phyloP scores from a whole-genome alignment of 2,329 filamentous ascomycete species.

The Cladosporium colombiae region DNA sequence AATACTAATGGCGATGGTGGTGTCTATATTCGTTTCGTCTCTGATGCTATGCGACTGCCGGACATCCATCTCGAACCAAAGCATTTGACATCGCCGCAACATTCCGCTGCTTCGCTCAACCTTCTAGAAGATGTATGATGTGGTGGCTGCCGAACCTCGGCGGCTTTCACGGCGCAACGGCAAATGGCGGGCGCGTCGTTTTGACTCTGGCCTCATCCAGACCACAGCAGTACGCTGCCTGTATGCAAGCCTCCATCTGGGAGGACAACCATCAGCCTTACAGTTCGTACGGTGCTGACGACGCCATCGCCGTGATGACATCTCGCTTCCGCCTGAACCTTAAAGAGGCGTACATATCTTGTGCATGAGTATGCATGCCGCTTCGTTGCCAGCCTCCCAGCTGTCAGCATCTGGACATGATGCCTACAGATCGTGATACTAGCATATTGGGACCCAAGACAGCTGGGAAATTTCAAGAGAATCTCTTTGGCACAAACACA shows the following conservation, averaged over 20 bases:
- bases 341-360: background rate
- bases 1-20: background rate
- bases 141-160: background rate
- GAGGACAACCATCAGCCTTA: slow-evolving; percentile 9
- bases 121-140: slow-evolving; percentile 8
- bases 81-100: background rate
- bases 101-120: background rate
- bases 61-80: background rate
- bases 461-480: background rate
- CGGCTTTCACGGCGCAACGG: background rate
- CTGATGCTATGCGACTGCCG: background rate
- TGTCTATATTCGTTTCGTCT: background rate
- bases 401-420: background rate
- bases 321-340: background rate
- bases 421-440: background rate
- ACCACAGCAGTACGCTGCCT: background rate
- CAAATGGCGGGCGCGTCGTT: background rate
- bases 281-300: background rate
- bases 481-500: background rate
- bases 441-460: background rate
- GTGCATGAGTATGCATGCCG: background rate
- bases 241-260: background rate
- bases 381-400: background rate
- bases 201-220: slow-evolving; percentile 1
- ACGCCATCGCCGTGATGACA: background rate